These are phyloP conservation scores for Atalantia buxifolia DNA, from an alignment of 345 rosid genomes.

Conservation along the genomic window DNA sequence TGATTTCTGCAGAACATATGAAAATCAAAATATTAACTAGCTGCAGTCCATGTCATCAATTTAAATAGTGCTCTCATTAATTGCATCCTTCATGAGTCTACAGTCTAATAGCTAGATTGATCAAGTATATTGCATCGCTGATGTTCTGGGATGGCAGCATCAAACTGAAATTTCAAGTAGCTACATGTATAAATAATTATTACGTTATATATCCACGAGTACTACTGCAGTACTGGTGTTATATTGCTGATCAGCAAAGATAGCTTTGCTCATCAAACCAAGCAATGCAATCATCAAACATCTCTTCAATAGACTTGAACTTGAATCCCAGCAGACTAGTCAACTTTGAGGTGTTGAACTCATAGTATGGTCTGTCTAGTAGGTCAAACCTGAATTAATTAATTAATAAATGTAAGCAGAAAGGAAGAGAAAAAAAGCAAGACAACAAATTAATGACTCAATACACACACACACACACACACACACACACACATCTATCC, in stretches of 20 bases:
- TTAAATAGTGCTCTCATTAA: too few relatives aligned
- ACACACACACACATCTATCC: background rate
- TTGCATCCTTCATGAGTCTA: background rate
- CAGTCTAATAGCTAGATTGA: background rate
- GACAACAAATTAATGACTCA: too few relatives aligned
- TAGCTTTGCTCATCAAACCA: conserved; percentile 57
- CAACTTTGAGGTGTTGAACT: conserved; percentile 62
- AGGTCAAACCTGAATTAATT: conserved; percentile 53
- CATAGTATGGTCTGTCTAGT: conserved; percentile 50
- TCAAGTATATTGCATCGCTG: background rate
- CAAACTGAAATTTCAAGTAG: background rate
- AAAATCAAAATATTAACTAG: too few relatives aligned
- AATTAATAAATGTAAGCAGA: background rate
- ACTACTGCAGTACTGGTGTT: too few relatives aligned
- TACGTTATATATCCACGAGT: background rate
- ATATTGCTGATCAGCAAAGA: conserved; percentile 8
- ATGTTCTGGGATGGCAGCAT: background rate
- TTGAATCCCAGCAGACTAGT: conserved; percentile 56
- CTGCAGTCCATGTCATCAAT: too few relatives aligned
- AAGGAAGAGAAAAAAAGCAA: background rate
- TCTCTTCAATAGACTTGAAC: conserved; percentile 60
- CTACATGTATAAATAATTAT: background rate
- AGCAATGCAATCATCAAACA: conserved; percentile 73
- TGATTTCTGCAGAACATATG: background rate
- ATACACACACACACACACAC: too few relatives aligned